phyloP scores from a whole-genome alignment of 2,329 filamentous ascomycete genomes.

The Mycosphaerelloides madeirae region DNA sequence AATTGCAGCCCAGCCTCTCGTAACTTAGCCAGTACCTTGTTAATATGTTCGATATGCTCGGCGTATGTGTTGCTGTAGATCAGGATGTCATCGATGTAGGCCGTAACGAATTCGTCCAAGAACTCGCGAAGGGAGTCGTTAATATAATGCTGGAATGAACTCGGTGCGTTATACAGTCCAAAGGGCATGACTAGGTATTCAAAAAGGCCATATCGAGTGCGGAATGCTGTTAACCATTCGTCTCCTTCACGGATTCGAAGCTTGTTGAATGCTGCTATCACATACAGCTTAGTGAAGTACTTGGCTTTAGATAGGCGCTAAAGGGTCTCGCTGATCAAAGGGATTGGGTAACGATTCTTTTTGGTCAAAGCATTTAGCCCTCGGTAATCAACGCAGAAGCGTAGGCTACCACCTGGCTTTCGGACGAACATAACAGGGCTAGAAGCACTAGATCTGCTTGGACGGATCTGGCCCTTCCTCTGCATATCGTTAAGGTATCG shows the following conservation, averaged over 20 bases:
- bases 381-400: background rate
- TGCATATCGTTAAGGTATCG: conserved; percentile 2
- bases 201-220: conserved; percentile 1
- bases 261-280: background rate
- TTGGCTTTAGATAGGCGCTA: background rate
- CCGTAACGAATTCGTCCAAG: conserved; percentile 20
- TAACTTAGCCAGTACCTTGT: conserved; percentile 25
- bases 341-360: conserved; percentile 6
- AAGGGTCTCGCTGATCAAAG: conserved; percentile 1
- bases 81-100: conserved; percentile 28
- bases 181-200: background rate
- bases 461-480: background rate
- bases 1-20: conserved; percentile 12
- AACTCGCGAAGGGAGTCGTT: conserved; percentile 14
- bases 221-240: conserved; percentile 3
- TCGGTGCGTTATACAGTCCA: background rate
- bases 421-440: conserved; percentile 1
- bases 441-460: background rate
- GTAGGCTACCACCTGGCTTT: background rate
- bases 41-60: conserved; percentile 24
- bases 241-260: conserved; percentile 1
- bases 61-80: conserved; percentile 26
- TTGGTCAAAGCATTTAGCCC: conserved; percentile 1
- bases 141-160: background rate
- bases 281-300: conserved; percentile 5